phyloP scores from a whole-genome alignment of 768 basidiomycete genomes.

The Russula virescens region DNA sequence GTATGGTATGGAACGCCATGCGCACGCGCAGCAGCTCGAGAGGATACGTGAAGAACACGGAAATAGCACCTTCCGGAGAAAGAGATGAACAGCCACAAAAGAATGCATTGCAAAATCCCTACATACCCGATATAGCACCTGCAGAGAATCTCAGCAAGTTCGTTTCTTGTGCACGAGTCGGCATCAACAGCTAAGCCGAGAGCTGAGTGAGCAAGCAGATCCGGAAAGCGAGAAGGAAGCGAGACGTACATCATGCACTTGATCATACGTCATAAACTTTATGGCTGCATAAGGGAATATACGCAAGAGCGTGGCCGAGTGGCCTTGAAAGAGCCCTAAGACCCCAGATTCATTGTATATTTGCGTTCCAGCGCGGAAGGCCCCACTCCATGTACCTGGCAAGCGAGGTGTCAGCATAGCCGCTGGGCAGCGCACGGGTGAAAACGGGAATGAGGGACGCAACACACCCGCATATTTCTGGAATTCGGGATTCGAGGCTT shows the following conservation, averaged over 20 bases:
- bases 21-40: slow-evolving; percentile 93
- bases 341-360: slow-evolving; percentile 67
- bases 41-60: slow-evolving; percentile 91
- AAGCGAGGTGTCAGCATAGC: not conserved
- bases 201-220: not conserved
- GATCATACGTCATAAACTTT: slow-evolving; percentile 96
- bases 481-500: slow-evolving; percentile 94
- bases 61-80: slow-evolving; percentile 58
- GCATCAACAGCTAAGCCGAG: slow-evolving; percentile 79
- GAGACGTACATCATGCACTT: slow-evolving; percentile 62
- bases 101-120: not conserved
- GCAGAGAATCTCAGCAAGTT: slow-evolving; percentile 75
- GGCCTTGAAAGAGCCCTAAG: slow-evolving; percentile 88
- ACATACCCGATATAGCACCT: slow-evolving; percentile 80
- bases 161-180: slow-evolving; percentile 71
- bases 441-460: too few species aligned
- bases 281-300: slow-evolving; percentile 97
- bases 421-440: too few species aligned
- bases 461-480: slow-evolving; percentile 79
- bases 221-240: not conserved
- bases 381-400: slow-evolving; percentile 82
- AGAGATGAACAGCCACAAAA: not conserved
- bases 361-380: slow-evolving; percentile 64
- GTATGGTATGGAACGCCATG: slow-evolving; percentile 77
- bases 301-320: slow-evolving; percentile 89